A percentile compares a stretch with the other conserved stretches of the same genome.
phyloP scores from a whole-genome alignment of 805 yeast genomes.

The Kodamaea restingae region DNA sequence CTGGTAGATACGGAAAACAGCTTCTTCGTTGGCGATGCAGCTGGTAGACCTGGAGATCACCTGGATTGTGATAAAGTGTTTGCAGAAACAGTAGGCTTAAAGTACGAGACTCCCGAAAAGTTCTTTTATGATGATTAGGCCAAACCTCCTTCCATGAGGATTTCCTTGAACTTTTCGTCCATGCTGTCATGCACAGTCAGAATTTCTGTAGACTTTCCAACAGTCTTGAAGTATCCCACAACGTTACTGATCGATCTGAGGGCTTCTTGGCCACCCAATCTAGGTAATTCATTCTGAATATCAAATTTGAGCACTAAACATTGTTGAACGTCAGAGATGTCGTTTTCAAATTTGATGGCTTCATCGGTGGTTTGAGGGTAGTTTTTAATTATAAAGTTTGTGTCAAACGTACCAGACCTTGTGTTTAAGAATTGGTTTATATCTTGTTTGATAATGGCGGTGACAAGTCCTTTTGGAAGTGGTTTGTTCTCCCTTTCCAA shows the following conservation, averaged over 20 bases:
- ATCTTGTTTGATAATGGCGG: slow-evolving; percentile 45
- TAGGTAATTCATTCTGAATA: slow-evolving; percentile 17
- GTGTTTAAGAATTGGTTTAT: slow-evolving; percentile 33
- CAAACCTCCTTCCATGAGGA: slow-evolving; percentile 13
- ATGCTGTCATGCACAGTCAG: slow-evolving; percentile 17
- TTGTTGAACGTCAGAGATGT: slow-evolving; percentile 48
- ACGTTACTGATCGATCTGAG: slow-evolving; percentile 41
- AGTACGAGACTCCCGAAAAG: slow-evolving; percentile 71
- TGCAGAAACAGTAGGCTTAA: slow-evolving; percentile 54
- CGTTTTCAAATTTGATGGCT: slow-evolving; percentile 70
- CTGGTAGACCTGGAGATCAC: slow-evolving; percentile 75
- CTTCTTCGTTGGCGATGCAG: slow-evolving; percentile 93
- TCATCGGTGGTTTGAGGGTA: slow-evolving; percentile 63
- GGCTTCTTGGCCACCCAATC: slow-evolving; percentile 16
- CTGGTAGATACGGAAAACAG: slow-evolving; percentile 42
- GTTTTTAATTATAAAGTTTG: slow-evolving; percentile 49
- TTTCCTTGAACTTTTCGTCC: slow-evolving; percentile 19
- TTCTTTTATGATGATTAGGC: slow-evolving; percentile 33
- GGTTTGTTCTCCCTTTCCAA: slow-evolving; percentile 24
- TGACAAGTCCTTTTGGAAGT: slow-evolving; percentile 44
- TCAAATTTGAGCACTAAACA: slow-evolving; percentile 36
- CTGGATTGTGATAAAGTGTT: slow-evolving; percentile 70
- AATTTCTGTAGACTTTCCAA: slow-evolving; percentile 40
- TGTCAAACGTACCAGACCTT: slow-evolving; percentile 35
- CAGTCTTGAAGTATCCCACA: slow-evolving; percentile 62